Base-by-base conservation (phyloP, 768 basidiomycete genomes). In the Mycena galopus region DNA sequence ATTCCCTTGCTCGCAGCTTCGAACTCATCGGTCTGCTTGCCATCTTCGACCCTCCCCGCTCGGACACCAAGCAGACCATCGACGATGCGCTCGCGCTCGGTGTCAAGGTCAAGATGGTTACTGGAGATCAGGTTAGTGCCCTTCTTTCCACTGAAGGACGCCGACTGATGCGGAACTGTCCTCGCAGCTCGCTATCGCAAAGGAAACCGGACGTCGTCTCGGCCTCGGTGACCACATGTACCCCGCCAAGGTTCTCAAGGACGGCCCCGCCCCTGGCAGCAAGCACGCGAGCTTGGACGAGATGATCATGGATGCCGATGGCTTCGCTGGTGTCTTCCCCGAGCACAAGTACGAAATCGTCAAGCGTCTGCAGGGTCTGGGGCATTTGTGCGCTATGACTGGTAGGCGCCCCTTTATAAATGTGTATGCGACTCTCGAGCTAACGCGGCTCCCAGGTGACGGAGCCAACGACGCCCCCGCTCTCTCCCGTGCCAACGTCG, bases 141-240 rank as follows among this genome's bases (percentile, higher is more conserved):
- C 35, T 9, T n/a, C n/a, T 8, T 16, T 30, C n/a, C n/a, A 14
- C 9, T 6, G 12, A 5, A 3, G 32, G 0, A 32, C 19, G n/a
- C 65, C 67, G 2, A 58, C 14, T 32, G 8, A 16, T 21, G 8
- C 16, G n/a, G n/a, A n/a, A n/a, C n/a, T n/a, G n/a, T n/a, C 12
- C 42, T n/a, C n/a, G 12, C 37, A 75, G 87, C 95, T 99, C 80
- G 97, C 97, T 75, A 99, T 99, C 77, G 97, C 97, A 42, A 99
- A 99, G 90, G 97, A 99, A 84, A 98, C 97, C 73, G 97, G 97
- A 71, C 94, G 97, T 82, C 95, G 97, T 86, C 94, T 99, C 59
- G 97, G 97, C 77, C 88, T 99, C 72, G 97, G 97, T 81, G 97
- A 98, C 84, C 97, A 98, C 88, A 99, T 99, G 97, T 98, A 98